Base-by-base conservation (phyloP, 2,329 filamentous ascomycete species). In the Drechslerella stenobrocha region DNA sequence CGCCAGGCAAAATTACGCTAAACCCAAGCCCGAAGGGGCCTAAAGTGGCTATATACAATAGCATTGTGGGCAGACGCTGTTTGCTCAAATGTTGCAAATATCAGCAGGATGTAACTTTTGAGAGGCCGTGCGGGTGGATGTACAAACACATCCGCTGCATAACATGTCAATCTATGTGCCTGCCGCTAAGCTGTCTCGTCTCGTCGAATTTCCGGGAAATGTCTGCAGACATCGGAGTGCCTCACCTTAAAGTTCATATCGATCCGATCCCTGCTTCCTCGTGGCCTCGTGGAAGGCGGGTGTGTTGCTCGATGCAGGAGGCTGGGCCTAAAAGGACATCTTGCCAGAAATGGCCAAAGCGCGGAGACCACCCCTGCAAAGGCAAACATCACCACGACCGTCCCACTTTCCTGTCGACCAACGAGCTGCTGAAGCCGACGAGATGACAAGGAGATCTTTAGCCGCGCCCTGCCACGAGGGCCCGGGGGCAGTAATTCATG, bases 311-410 rank as follows among this genome's bases (percentile, higher is more conserved):
- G 37, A 42, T 20, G 37, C 37, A 42, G 37, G 37, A 42, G 37
- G 37, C 37, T 42, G 37, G 37, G 4, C 37, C 37, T 13, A 42
- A 42, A 35, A 55, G 20, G 35, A 37, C 40, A 48, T 55, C 20
- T 48, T 53, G 32, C 60, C 44, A 13, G 30, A 58, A 58, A 7
- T 5, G 52, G 48, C 32, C 35, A 34, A 53, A 50, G 18, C 40
- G n/a, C 42, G 22, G 32, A 11, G 30, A 65, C 34, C n/a, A 20
- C 35, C 35, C 46, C 9, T 26, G 45, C 7, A 7, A 44, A 48
- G 26, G 34, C 30, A 24, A 23, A 26, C 32, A 30, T 50, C 23
- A 32, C 24, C 15, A 7, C 22, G n/a, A 13, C 37, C 8, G 7
- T 20, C 15, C 18, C 37, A 20, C 8, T 18, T 42, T 18, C 22